Conservation (phyloP, 2,329 filamentous ascomycete species). For the Cryphonectria naterciae region DNA sequence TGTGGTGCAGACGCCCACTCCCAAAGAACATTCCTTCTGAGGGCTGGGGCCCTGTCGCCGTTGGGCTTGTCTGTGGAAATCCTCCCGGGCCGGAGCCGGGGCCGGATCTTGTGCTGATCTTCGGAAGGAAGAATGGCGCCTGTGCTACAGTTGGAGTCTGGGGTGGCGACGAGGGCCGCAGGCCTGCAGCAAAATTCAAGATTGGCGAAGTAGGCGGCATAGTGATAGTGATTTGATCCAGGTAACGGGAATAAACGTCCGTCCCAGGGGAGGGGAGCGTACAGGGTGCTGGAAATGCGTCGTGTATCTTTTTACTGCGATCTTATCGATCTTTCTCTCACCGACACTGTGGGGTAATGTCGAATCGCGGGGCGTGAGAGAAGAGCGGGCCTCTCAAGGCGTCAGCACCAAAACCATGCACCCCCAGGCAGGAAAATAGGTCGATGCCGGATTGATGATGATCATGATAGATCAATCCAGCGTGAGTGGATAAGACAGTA, state of each 20-base stretch:
- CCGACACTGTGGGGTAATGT: constrained; percentile 36
- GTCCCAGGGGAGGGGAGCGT: background rate
- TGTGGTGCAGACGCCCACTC: constrained; percentile 40
- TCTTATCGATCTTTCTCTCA: constrained; percentile 33
- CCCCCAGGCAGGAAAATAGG: constrained; percentile 50
- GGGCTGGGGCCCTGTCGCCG: constrained; percentile 33
- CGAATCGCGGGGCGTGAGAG: constrained; percentile 36
- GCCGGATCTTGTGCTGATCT: constrained; percentile 33
- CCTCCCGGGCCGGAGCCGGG: constrained; percentile 18
- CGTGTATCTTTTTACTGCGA: constrained; percentile 23
- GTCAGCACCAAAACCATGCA: constrained; percentile 49
- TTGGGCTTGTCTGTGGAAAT: constrained; percentile 29
- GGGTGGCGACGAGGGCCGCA: constrained; percentile 48
- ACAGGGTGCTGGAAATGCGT: constrained; percentile 10
- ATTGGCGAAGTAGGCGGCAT: constrained; percentile 45
- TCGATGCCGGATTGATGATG: constrained; percentile 46
- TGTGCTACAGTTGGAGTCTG: constrained; percentile 44
- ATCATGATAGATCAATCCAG: constrained; percentile 49
- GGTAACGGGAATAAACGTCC: constrained; percentile 10
- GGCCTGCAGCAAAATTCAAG: constrained; percentile 39
- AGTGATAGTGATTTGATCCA: constrained; percentile 23
- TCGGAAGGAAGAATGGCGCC: constrained; percentile 37
- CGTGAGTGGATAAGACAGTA: constrained; percentile 29
- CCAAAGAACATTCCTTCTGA: constrained; percentile 38
- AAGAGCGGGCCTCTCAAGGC: constrained; percentile 42